Evolutionary conservation across 192 early-diverging fungal species (phyloP), one percentile per base, ranked within the genome.

Genomic region (Coemansia sp.): DNA sequence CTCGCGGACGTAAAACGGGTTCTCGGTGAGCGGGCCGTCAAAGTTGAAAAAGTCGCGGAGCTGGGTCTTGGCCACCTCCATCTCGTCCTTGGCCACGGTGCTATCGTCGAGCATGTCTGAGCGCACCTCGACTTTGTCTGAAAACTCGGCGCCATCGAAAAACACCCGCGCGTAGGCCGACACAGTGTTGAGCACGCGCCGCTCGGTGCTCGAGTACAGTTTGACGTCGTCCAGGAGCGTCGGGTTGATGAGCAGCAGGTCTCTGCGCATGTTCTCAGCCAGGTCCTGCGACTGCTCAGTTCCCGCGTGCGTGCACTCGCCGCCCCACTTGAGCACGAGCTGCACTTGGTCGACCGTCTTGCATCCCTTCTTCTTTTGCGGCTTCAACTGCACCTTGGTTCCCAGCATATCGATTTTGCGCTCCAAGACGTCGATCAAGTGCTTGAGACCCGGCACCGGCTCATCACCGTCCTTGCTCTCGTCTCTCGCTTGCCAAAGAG

Each of bases 261-360:
- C 97, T 70, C 95, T 96, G 72, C 93, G 86, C 73, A 97, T 84
- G 72, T 93, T 96, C 60, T 94, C 91, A 22, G 91, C 97, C 60
- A 99, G 75, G 67, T 99, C 97, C 68, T 89, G 87, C 6, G 91
- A 90, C 75, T 99, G 97, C 67, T 93, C 89, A 5, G 80, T 82
- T 6, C 95, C 97, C 3, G 94, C 93, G 72, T 99, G 97, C 10
- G 97, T 99, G 71, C 96, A 96, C 80, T 92, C 91, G 53, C 92
- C 97, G 55, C 95, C 95, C 97, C 97, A 98, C 74, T 98, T 98
- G 35, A 97, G 91, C 78, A 97, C 92, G 35, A 99, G 75, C 83
- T 95, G 93, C 15, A 96, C 84, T 12, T 20, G 40, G 40, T 32
- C 24, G 20, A 60, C 55, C 41, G 68, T 45, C 67, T 67, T 59